Conservation (phyloP, 176 grass and related monocot genomes). For the Tuctoria greenei region DNA sequence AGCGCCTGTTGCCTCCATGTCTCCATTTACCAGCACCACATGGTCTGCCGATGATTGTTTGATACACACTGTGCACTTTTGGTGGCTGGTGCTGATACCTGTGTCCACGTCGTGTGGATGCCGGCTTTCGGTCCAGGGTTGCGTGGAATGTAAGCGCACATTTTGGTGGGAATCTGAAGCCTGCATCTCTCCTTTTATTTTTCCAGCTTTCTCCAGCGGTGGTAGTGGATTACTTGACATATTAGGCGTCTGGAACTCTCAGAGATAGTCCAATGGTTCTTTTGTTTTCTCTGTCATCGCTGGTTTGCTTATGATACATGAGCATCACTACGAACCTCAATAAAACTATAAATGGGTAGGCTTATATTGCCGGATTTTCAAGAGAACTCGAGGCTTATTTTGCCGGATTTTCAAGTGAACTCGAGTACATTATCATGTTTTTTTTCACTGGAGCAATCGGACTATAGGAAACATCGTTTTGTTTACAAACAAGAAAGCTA, state of each 20-base stretch:
- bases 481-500: too few relatives aligned
- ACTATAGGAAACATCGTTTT: too few relatives aligned
- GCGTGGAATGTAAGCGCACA: constrained; percentile 42
- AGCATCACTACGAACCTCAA: too few relatives aligned
- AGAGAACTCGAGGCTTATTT: too few relatives aligned
- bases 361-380: too few relatives aligned
- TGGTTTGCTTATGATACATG: too few relatives aligned
- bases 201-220: not conserved
- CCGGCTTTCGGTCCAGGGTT: not conserved
- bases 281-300: not conserved
- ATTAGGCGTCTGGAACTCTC: not conserved
- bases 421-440: too few relatives aligned
- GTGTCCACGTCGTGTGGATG: constrained; percentile 4
- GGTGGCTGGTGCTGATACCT: not conserved
- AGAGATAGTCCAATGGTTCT: not conserved
- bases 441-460: too few relatives aligned
- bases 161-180: constrained; percentile 19
- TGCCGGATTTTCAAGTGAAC: too few relatives aligned
- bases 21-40: constrained; percentile 9
- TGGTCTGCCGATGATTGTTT: not conserved
- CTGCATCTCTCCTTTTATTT: not conserved
- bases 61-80: not conserved
- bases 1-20: not conserved
- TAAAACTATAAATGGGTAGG: too few relatives aligned
- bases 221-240: not conserved